A percentile compares a stretch with the other conserved stretches of the same genome.
These are phyloP conservation scores for Juncus effusus DNA, from an alignment of 176 grass and related monocot species.

Conservation along the genomic window DNA sequence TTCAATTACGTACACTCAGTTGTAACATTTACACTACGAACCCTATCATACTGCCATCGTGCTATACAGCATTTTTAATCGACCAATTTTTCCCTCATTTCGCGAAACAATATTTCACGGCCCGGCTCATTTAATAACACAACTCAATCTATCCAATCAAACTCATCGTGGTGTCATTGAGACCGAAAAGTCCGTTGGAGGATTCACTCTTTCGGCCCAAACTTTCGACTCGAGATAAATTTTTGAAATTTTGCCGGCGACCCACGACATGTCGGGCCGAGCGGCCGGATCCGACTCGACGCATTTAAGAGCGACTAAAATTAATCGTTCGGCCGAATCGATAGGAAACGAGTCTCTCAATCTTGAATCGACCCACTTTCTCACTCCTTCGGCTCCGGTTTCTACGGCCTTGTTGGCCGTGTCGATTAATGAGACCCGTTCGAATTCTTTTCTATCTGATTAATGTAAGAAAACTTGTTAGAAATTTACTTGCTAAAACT, in stretches of 20 bases:
- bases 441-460: conserved; percentile 30
- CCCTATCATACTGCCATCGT: too few species aligned
- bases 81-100: too few species aligned
- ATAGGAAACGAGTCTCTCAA: conserved; percentile 69
- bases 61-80: too few species aligned
- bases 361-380: conserved; percentile 73
- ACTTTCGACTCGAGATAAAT: conserved; percentile 64
- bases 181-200: conserved; percentile 66
- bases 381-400: conserved; percentile 42
- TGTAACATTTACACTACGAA: too few species aligned
- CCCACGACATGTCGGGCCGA: conserved; percentile 67
- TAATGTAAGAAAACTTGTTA: too few species aligned
- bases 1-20: too few species aligned
- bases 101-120: too few species aligned
- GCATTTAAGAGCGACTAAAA: conserved; percentile 57
- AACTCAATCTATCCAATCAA: too few species aligned
- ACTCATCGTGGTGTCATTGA: conserved; percentile 57
- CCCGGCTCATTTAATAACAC: too few species aligned
- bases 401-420: conserved; percentile 39
- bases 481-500: too few species aligned
- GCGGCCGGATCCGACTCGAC: conserved; percentile 36
- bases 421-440: conserved; percentile 64
- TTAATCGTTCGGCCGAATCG: conserved; percentile 43
- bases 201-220: conserved; percentile 35
- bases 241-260: conserved; percentile 67